Percentiles rank a stretch among this genome's conserved stretches.
Conservation (phyloP, 2,329 filamentous ascomycete species). For the Sporothrix curviconia region DNA sequence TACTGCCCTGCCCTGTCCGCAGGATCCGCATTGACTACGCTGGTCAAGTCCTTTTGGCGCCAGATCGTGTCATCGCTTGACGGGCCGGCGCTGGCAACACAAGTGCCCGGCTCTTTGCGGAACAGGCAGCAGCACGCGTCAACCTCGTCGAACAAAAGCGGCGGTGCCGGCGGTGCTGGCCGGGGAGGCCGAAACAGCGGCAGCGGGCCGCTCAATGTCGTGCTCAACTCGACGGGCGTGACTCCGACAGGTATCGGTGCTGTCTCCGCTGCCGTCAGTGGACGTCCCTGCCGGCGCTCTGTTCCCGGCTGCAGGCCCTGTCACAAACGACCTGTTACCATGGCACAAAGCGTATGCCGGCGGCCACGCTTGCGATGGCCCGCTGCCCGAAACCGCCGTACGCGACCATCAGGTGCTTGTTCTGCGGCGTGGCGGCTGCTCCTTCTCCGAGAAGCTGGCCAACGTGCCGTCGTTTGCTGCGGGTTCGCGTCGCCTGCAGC, state of each 20-base stretch:
- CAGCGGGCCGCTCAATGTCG: slow-evolving; percentile 25
- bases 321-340: slow-evolving; percentile 41
- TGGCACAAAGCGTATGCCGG: slow-evolving; percentile 70
- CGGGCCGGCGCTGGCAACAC: slow-evolving; percentile 20
- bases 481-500: slow-evolving; percentile 54
- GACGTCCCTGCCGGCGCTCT: slow-evolving; percentile 32
- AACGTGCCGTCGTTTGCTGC: slow-evolving; percentile 77
- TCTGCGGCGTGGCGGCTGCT: slow-evolving; percentile 74
- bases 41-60: slow-evolving; percentile 41
- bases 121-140: neutral
- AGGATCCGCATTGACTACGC: slow-evolving; percentile 31
- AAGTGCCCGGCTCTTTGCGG: slow-evolving; percentile 6
- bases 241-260: slow-evolving; percentile 39
- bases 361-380: slow-evolving; percentile 58
- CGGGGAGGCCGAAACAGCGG: neutral
- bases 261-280: slow-evolving; percentile 39
- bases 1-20: neutral
- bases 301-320: slow-evolving; percentile 30
- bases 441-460: slow-evolving; percentile 72
- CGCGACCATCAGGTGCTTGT: slow-evolving; percentile 69
- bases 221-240: slow-evolving; percentile 32
- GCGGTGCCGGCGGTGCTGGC: neutral
- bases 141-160: neutral
- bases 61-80: slow-evolving; percentile 40
- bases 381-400: slow-evolving; percentile 44